phyloP scores from a whole-genome alignment of 2,329 filamentous ascomycete genomes.

The Venturia oleaginea region DNA sequence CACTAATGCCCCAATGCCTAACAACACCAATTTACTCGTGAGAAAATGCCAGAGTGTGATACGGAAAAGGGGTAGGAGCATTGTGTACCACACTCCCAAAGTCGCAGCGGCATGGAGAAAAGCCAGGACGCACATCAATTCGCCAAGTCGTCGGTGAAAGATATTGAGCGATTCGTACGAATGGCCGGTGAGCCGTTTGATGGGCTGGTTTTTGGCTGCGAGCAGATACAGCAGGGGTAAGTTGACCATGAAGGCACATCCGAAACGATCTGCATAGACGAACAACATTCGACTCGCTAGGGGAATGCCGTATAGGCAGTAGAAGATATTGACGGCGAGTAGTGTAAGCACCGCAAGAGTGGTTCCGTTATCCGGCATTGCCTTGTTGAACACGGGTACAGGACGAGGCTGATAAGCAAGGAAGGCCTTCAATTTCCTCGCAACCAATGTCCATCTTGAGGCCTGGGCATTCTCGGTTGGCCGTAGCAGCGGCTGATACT shows the following conservation, averaged over 20 bases:
- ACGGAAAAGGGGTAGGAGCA: conserved; percentile 40
- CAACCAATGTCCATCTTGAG: background rate
- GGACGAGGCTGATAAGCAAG: conserved; percentile 50
- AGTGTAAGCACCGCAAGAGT: conserved; percentile 44
- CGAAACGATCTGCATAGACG: conserved; percentile 49
- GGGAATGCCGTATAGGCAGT: conserved; percentile 45
- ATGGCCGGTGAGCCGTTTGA: conserved; percentile 51
- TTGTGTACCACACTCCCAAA: conserved; percentile 49
- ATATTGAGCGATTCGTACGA: conserved; percentile 60
- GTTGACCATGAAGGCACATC: conserved; percentile 43
- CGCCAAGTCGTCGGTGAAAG: conserved; percentile 54
- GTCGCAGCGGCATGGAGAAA: conserved; percentile 43
- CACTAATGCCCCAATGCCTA: conserved; percentile 47
- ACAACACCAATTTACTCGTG: conserved; percentile 41
- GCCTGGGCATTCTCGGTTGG: background rate
- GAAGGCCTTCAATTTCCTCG: conserved; percentile 19
- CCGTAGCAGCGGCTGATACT: background rate
- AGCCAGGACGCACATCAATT: conserved; percentile 52
- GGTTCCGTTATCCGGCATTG: conserved; percentile 48
- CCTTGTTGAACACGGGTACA: conserved; percentile 48
- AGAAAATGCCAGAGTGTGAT: conserved; percentile 44
- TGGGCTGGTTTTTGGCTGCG: conserved; percentile 57
- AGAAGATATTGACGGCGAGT: conserved; percentile 48
- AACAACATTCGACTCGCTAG: conserved; percentile 40
- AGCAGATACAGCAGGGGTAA: conserved; percentile 51